Base-by-base conservation (phyloP, 805 yeast genomes). In the Barnettozyma sucrosica region DNA sequence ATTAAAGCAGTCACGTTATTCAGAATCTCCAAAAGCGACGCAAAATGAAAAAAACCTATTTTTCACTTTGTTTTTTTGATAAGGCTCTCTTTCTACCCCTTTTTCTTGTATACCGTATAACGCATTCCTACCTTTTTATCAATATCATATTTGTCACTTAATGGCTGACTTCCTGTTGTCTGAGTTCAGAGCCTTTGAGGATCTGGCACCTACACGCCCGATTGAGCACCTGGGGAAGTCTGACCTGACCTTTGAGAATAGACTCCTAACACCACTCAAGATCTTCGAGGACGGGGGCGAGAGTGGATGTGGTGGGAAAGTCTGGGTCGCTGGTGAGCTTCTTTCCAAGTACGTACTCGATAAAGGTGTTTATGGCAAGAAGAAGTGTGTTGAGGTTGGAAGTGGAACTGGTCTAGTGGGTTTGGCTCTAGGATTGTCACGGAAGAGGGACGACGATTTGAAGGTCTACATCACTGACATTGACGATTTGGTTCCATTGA, bases 331-430 rank as follows among this genome's bases (percentile, higher is more conserved):
- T 9, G 84, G 83, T 16, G 79, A 77, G 46, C 63, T 77, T 41
- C 62, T 79, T 18, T 69, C 80, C 13, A 64, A 73, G 36, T 79
- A 76, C 49, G 51, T 76, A 8, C 44, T 69, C 2, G 67, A 65
- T 38, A 50, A 50, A 18, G 53, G 53, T 5, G 33, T 53, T 1
- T 23, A 44, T 5, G 52, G 51, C 10, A 51, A 57, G 37, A 57
- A 53, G 32, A 66, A 66, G 32, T 65, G 77, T 5, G 55, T 79
- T 11, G 84, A 79, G 52, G 61, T 79, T 16, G 84, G 84, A 0
- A 69, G 78, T 49, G 84, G 84, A 4, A 79, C 84, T 0, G 84
- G 84, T 0, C 62, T 79, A 2, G 77, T 74, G 7, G 83, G 83
- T 1, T 47, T 69, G 14, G 64, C 68, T 13, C 50, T 67, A 10